Evolutionary conservation across 176 grass and related monocot species (phyloP).

Genomic region (Cymbopogon citratus): DNA sequence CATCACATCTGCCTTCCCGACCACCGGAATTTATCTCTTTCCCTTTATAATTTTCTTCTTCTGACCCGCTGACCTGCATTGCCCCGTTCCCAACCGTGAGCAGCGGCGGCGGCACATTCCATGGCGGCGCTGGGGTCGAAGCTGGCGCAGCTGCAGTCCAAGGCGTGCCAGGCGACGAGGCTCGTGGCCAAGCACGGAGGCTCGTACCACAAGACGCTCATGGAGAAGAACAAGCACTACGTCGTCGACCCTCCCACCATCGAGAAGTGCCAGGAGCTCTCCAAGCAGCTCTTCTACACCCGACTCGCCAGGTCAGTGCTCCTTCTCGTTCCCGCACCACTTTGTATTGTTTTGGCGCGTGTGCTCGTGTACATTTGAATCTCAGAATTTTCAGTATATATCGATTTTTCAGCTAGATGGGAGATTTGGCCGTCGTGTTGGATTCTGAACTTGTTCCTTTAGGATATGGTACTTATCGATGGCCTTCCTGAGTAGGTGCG

Average conservation of each 20-base stretch:
- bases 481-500: background rate
- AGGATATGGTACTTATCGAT: background rate
- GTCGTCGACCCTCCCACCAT: too few relatives aligned
- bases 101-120: constrained; percentile 6
- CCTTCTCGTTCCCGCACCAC: background rate
- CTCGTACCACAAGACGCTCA: too few relatives aligned
- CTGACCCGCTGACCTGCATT: constrained; percentile 17
- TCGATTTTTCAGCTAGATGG: background rate
- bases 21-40: background rate
- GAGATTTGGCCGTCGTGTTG: background rate
- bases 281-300: constrained; percentile 96
- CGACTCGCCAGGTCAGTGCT: constrained; percentile 60
- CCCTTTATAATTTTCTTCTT: background rate
- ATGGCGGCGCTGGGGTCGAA: constrained; percentile 49
- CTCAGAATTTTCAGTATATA: background rate
- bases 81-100: background rate
- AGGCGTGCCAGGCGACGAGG: too few relatives aligned
- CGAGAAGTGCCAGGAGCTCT: too few relatives aligned
- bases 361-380: background rate
- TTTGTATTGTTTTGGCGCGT: background rate
- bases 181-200: too few relatives aligned
- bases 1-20: background rate
- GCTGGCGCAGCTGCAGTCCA: too few relatives aligned
- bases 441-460: background rate
- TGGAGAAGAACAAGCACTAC: too few relatives aligned